phyloP scores from a whole-genome alignment of 1,284 basidiomycete species.

The Ceratobasidium papillatum region DNA sequence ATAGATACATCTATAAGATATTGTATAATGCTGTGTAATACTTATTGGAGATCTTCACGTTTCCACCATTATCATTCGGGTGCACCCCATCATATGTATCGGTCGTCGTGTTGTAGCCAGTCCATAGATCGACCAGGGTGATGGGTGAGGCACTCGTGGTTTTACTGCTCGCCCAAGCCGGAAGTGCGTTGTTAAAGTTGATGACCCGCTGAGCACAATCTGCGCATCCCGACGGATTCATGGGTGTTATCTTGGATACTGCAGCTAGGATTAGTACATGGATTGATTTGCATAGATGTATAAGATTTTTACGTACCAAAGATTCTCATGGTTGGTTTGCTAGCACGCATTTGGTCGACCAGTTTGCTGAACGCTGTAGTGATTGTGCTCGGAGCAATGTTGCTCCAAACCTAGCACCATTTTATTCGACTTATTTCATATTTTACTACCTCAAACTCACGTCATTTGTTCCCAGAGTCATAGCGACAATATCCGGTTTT shows the following conservation, averaged over 20 bases:
- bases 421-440: not conserved
- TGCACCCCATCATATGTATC: slow-evolving; percentile 35
- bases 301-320: slow-evolving; percentile 8
- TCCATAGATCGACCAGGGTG: slow-evolving; percentile 26
- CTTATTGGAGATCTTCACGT: slow-evolving; percentile 14
- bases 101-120: slow-evolving; percentile 23
- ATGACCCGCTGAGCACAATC: slow-evolving; percentile 26
- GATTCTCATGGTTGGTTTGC: slow-evolving; percentile 38
- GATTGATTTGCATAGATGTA: not conserved
- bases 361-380: slow-evolving; percentile 15
- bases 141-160: slow-evolving; percentile 22
- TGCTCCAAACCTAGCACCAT: slow-evolving; percentile 32
- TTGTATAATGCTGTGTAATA: slow-evolving; percentile 22
- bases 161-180: slow-evolving; percentile 22
- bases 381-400: slow-evolving; percentile 14
- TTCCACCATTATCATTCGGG: slow-evolving; percentile 26
- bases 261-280: not conserved
- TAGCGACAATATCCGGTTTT: slow-evolving; percentile 26
- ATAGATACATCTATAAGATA: too few relatives aligned
- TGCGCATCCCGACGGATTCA: slow-evolving; percentile 36
- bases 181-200: slow-evolving; percentile 19
- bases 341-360: slow-evolving; percentile 40
- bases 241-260: slow-evolving; percentile 36
- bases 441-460: not conserved
- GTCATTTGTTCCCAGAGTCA: slow-evolving; percentile 35